Base-by-base conservation (phyloP, 2,329 filamentous ascomycete genomes). In the Stromatinia cepivora region DNA sequence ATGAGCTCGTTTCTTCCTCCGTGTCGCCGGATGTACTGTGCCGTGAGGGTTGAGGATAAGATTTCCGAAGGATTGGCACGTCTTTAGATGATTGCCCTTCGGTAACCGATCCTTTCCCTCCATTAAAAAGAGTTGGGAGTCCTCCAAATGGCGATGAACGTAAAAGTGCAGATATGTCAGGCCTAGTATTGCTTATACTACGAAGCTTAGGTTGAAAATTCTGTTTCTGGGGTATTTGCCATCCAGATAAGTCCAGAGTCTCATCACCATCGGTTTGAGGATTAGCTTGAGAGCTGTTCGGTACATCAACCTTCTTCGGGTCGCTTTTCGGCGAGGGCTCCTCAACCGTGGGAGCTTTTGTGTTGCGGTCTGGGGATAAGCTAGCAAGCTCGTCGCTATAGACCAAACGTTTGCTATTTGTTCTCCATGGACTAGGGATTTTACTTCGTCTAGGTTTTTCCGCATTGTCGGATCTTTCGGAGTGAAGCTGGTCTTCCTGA, bases 401-500 rank as follows among this genome's bases (percentile, higher is more conserved):
- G 0, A 76, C 72, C 25, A 78, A 63, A 63, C 75, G 65, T 61
- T 74, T 76, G 69, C 74, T 78, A 45, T 77, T 77, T 56, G 76
- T 74, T 50, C 75, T 75, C 77, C 77, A 77, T 10, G 75, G 75
- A 66, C 77, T 78, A 42, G 75, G 76, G 45, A 77, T 69, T 65
- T 78, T 78, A 69, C 73, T 74, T 66, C 76, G 67, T 72, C 73
- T 73, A 22, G 76, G 74, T 59, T 70, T 75, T 50, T 76, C 74
- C 25, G 70, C n/a, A n/a, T 53, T 22, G 10, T 73, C 70, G 13
- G 66, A 72, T 54, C 71, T 71, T 17, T 31, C 61, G 7, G 77
- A 77, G 48, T 64, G 46, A 22, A 67, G 57, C 66, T 62, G 45
- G 17, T 22, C n/a, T 61, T 67, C 66, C 34, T 62, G 66, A 13